Evolutionary conservation across 2,329 filamentous ascomycete genomes (phyloP).

Genomic region (Colletotrichum sp.): DNA sequence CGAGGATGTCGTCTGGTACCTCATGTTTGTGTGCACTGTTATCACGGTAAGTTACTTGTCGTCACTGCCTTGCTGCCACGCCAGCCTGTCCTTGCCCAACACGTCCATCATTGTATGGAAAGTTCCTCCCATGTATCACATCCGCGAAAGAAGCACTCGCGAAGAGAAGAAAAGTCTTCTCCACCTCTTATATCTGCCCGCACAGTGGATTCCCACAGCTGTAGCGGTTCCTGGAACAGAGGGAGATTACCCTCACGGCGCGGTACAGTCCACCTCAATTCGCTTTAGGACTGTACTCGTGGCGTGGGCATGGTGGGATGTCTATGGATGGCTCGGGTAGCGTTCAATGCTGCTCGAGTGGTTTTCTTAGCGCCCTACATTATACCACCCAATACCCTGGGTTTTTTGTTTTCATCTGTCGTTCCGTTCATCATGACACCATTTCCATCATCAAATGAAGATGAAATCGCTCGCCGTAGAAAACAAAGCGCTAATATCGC

Average conservation of each 20-base stretch:
- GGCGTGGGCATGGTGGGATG: slow-evolving; percentile 79
- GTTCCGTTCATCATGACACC: neutral
- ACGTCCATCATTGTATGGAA: neutral
- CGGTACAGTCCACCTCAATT: slow-evolving; percentile 62
- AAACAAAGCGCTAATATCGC: slow-evolving; percentile 26
- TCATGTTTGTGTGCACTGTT: slow-evolving; percentile 72
- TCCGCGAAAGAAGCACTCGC: neutral
- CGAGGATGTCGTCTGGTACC: slow-evolving; percentile 82
- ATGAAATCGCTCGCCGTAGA: slow-evolving; percentile 2
- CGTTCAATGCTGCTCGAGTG: slow-evolving; percentile 61
- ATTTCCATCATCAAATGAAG: slow-evolving; percentile 5
- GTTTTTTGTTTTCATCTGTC: slow-evolving; percentile 22
- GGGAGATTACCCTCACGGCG: slow-evolving; percentile 78
- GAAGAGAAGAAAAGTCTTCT: neutral
- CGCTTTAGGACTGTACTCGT: slow-evolving; percentile 67
- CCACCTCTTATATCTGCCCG: slow-evolving; percentile 77
- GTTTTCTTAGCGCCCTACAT: slow-evolving; percentile 70
- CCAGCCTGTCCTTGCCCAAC: neutral
- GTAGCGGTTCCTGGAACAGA: slow-evolving; percentile 85
- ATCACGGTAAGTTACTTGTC: slow-evolving; percentile 74
- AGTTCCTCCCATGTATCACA: neutral
- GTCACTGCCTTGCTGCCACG: slow-evolving; percentile 19
- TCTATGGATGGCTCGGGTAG: slow-evolving; percentile 72
- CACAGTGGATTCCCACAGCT: slow-evolving; percentile 73
- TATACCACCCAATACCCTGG: slow-evolving; percentile 26